A percentile compares a stretch with the other conserved stretches of the same genome.
These are phyloP conservation scores for Alternaria sp. DNA, from an alignment of 2,329 filamentous ascomycete species.

Conservation along the genomic window DNA sequence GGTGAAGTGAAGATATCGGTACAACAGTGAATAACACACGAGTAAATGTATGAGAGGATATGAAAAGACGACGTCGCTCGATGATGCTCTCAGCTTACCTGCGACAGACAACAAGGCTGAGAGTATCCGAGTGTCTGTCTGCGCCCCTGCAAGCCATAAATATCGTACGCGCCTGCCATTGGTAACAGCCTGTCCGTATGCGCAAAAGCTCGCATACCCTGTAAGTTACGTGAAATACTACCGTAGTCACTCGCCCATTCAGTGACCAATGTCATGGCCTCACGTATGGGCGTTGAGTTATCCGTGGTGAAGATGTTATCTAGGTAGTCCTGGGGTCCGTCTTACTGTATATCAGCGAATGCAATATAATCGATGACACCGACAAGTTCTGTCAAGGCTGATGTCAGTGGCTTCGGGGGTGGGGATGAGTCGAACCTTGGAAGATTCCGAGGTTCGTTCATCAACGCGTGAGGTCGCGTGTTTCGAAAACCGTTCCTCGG, in stretches of 20 bases:
- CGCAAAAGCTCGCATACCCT: neutral
- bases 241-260: neutral
- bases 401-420: neutral
- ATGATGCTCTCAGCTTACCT: neutral
- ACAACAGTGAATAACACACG: too few species aligned
- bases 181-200: neutral
- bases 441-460: neutral
- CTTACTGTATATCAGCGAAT: neutral
- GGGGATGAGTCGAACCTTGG: neutral
- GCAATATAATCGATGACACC: neutral
- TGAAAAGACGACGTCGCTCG: neutral
- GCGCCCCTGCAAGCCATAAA: neutral
- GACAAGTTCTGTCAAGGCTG: neutral
- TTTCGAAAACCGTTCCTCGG: neutral
- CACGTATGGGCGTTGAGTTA: neutral
- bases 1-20: neutral
- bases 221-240: neutral
- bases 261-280: neutral
- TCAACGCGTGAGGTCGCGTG: neutral
- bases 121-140: neutral
- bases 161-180: neutral
- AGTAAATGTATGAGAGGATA: neutral
- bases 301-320: neutral
- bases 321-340: neutral
- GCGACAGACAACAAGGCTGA: neutral